Evolutionary conservation across 2,329 filamentous ascomycete genomes (phyloP).

Genomic region (Penicillium sp.): DNA sequence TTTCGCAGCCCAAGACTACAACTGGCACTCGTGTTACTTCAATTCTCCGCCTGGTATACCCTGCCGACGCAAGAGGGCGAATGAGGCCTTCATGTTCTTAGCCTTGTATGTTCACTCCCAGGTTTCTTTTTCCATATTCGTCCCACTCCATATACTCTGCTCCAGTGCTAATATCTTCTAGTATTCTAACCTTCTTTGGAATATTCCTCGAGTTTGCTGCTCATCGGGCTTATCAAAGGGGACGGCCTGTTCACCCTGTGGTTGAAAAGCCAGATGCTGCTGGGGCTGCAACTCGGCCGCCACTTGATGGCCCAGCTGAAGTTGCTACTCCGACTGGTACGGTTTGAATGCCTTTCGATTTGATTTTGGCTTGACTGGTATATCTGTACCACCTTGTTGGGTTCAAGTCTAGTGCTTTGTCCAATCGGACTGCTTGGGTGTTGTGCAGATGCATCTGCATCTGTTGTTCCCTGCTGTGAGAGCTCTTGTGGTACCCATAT

Average conservation of each 20-base stretch:
- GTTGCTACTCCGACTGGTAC: neutral
- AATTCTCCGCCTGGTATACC: conserved; percentile 33
- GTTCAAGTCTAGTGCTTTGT: neutral
- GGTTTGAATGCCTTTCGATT: neutral
- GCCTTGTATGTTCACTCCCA: conserved; percentile 40
- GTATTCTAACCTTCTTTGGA: conserved; percentile 44
- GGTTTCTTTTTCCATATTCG: neutral
- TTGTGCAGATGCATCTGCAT: neutral
- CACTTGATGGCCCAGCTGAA: conserved; percentile 19
- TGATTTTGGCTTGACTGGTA: neutral
- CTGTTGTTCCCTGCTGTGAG: neutral
- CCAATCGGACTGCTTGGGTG: neutral
- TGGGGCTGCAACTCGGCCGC: conserved; percentile 6
- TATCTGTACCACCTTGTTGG: neutral
- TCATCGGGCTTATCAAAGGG: conserved; percentile 36
- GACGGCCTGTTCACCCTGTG: conserved; percentile 8
- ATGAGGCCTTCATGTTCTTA: conserved; percentile 47
- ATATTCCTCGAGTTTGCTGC: conserved; percentile 39
- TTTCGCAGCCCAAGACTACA: conserved; percentile 49
- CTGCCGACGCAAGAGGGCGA: conserved; percentile 43
- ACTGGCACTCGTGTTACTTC: conserved; percentile 29
- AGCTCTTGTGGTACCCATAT: neutral
- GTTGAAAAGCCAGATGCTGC: conserved; percentile 26
- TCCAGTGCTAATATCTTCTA: conserved; percentile 13
- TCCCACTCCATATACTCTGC: neutral